Evolutionary conservation across 2,329 filamentous ascomycete species (phyloP).

Genomic region (Penicillium griseofulvum): DNA sequence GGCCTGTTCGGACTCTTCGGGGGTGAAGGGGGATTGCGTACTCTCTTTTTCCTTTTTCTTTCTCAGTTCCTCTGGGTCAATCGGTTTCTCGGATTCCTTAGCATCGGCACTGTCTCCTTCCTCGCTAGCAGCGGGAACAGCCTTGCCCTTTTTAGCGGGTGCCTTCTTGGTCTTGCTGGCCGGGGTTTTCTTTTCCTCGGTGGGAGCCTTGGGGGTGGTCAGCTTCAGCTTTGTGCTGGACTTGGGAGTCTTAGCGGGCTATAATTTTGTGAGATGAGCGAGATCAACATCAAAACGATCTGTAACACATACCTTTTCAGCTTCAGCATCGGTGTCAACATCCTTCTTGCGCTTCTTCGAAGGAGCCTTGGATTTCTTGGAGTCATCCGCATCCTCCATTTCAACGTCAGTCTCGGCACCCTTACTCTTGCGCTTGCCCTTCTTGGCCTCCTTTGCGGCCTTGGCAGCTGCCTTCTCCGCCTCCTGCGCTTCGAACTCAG

Average conservation of each 20-base stretch:
- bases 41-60: slow-evolving; percentile 59
- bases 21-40: slow-evolving; percentile 27
- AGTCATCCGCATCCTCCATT: slow-evolving; percentile 46
- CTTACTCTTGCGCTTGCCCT: slow-evolving; percentile 51
- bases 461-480: slow-evolving; percentile 56
- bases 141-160: slow-evolving; percentile 41
- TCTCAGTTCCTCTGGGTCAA: slow-evolving; percentile 55
- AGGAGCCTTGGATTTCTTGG: slow-evolving; percentile 52
- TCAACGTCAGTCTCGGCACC: slow-evolving; percentile 53
- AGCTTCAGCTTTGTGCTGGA: slow-evolving; percentile 53
- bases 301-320: slow-evolving; percentile 57
- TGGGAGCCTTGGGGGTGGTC: slow-evolving; percentile 59
- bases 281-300: background rate
- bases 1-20: background rate
- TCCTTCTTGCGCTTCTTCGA: slow-evolving; percentile 81
- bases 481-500: slow-evolving; percentile 55
- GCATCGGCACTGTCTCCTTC: slow-evolving; percentile 58
- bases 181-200: slow-evolving; percentile 50
- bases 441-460: slow-evolving; percentile 52
- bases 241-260: slow-evolving; percentile 67
- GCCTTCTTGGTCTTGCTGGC: slow-evolving; percentile 60
- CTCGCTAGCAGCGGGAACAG: slow-evolving; percentile 52
- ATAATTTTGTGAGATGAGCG: slow-evolving; percentile 20
- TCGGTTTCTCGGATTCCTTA: slow-evolving; percentile 51
- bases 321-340: slow-evolving; percentile 64